Base-by-base conservation (phyloP, 1,284 basidiomycete genomes). In the Boletus sp. region DNA sequence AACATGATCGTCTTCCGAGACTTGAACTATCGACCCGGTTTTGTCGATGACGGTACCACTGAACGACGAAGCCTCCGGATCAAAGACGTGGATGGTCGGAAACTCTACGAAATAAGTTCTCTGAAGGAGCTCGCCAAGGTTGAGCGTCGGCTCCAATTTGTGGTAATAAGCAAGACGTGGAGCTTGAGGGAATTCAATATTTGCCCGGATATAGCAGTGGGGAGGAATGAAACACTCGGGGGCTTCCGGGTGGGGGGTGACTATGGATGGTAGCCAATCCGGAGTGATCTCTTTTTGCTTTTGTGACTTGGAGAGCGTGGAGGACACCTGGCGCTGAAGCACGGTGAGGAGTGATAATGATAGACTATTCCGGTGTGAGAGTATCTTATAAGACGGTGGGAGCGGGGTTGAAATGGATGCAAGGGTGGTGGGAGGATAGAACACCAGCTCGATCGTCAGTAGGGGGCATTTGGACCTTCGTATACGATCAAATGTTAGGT, bases 101-200 rank as follows among this genome's bases (percentile, higher is more conserved):
- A 86, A 95, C 74, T 95, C 94, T 48, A 91, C 81, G 69, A 93
- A 93, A 38, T 84, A 79, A 54, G 84, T 90, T 49, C 85, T 77
- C 50, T 76, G 79, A 49, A 95, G 77, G 10, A 81, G 75, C 13
- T 73, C 67, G 10, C 74, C 70, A 21, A 95, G 77, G 21, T 81
- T 73, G 52, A 78, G 66, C 5, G 71, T 71, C 5, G 81, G 74
- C 58, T 90, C 83, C 8, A 94, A 75, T 37, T 81, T 82, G 73
- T 87, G 89, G 72, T 87, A 90, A n/a, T 67, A 70, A 8, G 31
- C 51, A 47, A 55, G n/a, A 35, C 64, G 61, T 30, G 63, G 58
- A 35, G 58, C 50, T 55, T 60, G 56, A 3, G 70, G 73, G 48
- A 74, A 76, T 64, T 76, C 81, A 65, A 79, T 64, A 17, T 73